These are phyloP conservation scores for Penicillium sp. DNA, from an alignment of 2,329 filamentous ascomycete genomes.

Conservation along the genomic window DNA sequence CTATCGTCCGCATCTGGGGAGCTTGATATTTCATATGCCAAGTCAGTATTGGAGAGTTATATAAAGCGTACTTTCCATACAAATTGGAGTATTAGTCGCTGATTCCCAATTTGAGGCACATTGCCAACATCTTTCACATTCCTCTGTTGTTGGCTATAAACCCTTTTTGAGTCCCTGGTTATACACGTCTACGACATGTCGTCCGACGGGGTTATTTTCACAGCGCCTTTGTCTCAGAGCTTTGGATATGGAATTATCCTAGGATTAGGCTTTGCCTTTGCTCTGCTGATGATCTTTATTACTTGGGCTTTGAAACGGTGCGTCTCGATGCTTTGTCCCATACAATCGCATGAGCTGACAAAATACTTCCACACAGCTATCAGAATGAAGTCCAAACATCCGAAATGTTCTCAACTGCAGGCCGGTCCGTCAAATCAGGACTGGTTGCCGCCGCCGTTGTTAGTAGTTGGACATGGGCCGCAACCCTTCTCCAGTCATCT, in stretches of 20 bases:
- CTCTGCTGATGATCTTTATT: conserved; percentile 71
- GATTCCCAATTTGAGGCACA: not conserved
- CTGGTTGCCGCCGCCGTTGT: conserved; percentile 87
- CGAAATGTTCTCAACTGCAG: conserved; percentile 89
- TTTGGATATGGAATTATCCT: conserved; percentile 77
- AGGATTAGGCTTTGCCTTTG: conserved; percentile 71
- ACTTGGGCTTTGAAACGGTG: conserved; percentile 66
- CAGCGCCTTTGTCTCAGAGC: conserved; percentile 50
- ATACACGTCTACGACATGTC: not conserved
- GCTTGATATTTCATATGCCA: not conserved
- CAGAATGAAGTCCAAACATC: conserved; percentile 77
- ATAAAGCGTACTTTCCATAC: not conserved
- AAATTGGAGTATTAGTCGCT: not conserved
- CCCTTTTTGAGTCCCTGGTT: not conserved
- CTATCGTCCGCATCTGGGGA: not conserved
- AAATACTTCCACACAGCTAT: conserved; percentile 45
- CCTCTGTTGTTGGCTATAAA: not conserved
- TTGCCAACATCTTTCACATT: not conserved
- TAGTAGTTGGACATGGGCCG: conserved; percentile 90
- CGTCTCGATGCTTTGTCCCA: not conserved
- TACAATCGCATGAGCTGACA: not conserved
- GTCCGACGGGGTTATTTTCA: conserved; percentile 29
- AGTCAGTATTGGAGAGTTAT: not conserved
- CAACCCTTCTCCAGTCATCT: conserved; percentile 74
- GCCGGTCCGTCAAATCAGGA: conserved; percentile 83